These are phyloP conservation scores for Pseudogymnoascus destructans DNA, from an alignment of 2,329 filamentous ascomycete genomes.

Conservation along the genomic window DNA sequence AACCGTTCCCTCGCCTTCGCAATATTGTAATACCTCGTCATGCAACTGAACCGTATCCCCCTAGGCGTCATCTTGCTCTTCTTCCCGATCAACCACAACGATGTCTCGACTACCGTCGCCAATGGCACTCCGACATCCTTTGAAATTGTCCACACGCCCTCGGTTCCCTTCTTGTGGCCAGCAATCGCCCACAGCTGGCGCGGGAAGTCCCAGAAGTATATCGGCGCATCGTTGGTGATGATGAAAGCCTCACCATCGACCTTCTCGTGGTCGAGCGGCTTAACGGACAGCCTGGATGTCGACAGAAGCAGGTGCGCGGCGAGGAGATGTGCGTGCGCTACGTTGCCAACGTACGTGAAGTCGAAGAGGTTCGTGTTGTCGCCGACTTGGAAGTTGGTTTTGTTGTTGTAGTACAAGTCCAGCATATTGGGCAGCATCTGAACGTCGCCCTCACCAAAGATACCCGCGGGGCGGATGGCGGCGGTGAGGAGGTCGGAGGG, in stretches of 20 bases:
- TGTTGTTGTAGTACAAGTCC: conserved; percentile 52
- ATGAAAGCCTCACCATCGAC: conserved; percentile 82
- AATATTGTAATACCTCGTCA: conserved; percentile 69
- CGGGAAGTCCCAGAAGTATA: conserved; percentile 86
- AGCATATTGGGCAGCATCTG: conserved; percentile 63
- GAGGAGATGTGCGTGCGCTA: conserved; percentile 69
- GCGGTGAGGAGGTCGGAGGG: conserved; percentile 55
- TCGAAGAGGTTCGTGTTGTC: conserved; percentile 57
- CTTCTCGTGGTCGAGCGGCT: conserved; percentile 56
- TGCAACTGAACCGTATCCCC: conserved; percentile 49
- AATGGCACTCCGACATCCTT: conserved; percentile 38
- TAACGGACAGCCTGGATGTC: conserved; percentile 28
- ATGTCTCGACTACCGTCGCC: conserved; percentile 40
- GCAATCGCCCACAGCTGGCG: conserved; percentile 60
- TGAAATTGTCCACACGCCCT: conserved; percentile 42
- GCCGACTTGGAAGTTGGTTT: conserved; percentile 71
- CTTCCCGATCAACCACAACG: conserved; percentile 36
- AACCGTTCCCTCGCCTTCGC: conserved; percentile 58
- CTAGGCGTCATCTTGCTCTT: conserved; percentile 37
- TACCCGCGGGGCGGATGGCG: conserved; percentile 72
- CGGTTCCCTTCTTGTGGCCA: conserved; percentile 38
- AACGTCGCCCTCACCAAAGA: conserved; percentile 82
- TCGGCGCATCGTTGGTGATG: conserved; percentile 76
- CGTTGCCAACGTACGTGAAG: conserved; percentile 56
- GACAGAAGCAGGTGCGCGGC: conserved; percentile 47